Evolutionary conservation across 1,139 yeast species (phyloP).

Genomic region (Candida pseudoviswanathii): DNA sequence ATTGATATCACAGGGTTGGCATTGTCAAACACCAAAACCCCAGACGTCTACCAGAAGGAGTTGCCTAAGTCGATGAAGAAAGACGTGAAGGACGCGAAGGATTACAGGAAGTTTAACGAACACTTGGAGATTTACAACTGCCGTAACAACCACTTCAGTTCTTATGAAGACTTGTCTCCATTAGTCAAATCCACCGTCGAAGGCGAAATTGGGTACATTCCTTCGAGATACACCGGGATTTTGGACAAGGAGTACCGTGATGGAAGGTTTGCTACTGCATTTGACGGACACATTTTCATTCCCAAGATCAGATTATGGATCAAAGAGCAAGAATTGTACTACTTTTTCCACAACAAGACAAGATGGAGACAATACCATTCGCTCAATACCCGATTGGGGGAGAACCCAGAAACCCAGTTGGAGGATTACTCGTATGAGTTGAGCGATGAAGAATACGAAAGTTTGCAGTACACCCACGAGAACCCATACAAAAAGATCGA

Average conservation of each 20-base stretch:
- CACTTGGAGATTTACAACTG: slow-evolving; percentile 35
- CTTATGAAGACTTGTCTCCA: slow-evolving; percentile 27
- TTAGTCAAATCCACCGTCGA: slow-evolving; percentile 30
- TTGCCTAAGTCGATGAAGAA: slow-evolving; percentile 10
- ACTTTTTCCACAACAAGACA: slow-evolving; percentile 22
- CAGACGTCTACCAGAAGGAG: slow-evolving; percentile 28
- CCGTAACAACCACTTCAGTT: slow-evolving; percentile 29
- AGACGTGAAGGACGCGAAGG: not conserved
- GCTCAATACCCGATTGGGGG: slow-evolving; percentile 22
- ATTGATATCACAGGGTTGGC: slow-evolving; percentile 43
- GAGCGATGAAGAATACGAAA: slow-evolving; percentile 23
- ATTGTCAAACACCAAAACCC: slow-evolving; percentile 30
- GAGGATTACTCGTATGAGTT: slow-evolving; percentile 23
- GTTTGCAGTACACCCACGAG: slow-evolving; percentile 19
- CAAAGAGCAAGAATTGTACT: slow-evolving; percentile 22
- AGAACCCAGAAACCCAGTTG: slow-evolving; percentile 12
- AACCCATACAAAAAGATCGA: slow-evolving; percentile 14
- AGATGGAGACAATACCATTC: slow-evolving; percentile 31
- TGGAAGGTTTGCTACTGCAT: slow-evolving; percentile 27
- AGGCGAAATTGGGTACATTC: slow-evolving; percentile 45
- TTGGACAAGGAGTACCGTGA: slow-evolving; percentile 33
- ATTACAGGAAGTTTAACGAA: slow-evolving; percentile 9
- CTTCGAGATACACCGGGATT: slow-evolving; percentile 29
- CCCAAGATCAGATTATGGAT: slow-evolving; percentile 39
- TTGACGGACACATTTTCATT: slow-evolving; percentile 27